Evolutionary conservation across 208 protist genomes (phyloP).

Genomic region (Acanthamoeba sp.): DNA sequence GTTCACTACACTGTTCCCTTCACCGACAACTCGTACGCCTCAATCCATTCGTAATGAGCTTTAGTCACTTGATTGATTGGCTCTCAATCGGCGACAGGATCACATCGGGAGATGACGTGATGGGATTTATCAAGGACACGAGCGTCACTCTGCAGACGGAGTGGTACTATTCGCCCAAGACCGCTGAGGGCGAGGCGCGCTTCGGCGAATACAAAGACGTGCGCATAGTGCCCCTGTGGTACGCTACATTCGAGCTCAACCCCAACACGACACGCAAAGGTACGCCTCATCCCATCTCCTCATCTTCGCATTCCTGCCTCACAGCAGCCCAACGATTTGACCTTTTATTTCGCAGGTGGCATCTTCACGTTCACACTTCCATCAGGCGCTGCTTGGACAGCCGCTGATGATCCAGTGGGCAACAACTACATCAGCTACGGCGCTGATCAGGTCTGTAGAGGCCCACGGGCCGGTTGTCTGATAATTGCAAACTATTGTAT

Average conservation of each 20-base stretch:
- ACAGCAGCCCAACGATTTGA: too few relatives aligned
- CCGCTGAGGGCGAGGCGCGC: neutral
- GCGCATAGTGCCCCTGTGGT: slow-evolving; percentile 3
- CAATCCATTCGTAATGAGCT: too few relatives aligned
- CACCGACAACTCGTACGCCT: slow-evolving; percentile 51
- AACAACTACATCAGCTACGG: slow-evolving; percentile 37
- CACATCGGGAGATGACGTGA: slow-evolving; percentile 70
- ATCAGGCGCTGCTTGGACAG: neutral
- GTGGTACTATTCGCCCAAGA: slow-evolving; percentile 54
- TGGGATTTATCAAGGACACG: slow-evolving; percentile 54
- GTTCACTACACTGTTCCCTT: slow-evolving; percentile 68
- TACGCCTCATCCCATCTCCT: neutral
- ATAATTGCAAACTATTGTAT: too few relatives aligned
- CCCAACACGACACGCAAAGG: slow-evolving; percentile 72
- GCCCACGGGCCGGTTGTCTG: too few relatives aligned
- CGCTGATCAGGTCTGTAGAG: too few relatives aligned
- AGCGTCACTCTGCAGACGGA: neutral
- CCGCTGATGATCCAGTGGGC: slow-evolving; percentile 7
- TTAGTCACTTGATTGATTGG: too few relatives aligned
- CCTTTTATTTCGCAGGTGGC: neutral
- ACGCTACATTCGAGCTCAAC: slow-evolving; percentile 69
- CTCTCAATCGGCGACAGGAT: neutral
- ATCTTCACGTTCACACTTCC: neutral
- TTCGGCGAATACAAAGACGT: slow-evolving; percentile 59
- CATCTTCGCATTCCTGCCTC: neutral